phyloP scores from a whole-genome alignment of 2,329 filamentous ascomycete species.

The Exophiala alcalophila region DNA sequence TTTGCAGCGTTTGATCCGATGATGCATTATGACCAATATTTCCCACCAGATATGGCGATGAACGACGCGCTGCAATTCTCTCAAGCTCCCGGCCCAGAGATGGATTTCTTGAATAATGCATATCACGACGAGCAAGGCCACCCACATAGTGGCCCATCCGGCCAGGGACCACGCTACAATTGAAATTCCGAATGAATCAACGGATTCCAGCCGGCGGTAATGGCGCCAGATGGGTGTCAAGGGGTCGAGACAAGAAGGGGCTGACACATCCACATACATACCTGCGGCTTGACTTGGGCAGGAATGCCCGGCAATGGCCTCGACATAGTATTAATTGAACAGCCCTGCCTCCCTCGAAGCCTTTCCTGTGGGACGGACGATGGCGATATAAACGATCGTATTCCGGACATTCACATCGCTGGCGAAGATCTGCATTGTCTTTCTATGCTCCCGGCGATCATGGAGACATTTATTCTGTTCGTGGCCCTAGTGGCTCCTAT shows the following conservation, averaged over 20 bases:
- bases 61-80: slow-evolving; percentile 15
- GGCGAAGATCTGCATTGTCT: slow-evolving; percentile 1
- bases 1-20: slow-evolving; percentile 25
- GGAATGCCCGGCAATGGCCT: slow-evolving; percentile 3
- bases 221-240: background rate
- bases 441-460: slow-evolving; percentile 1
- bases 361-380: slow-evolving; percentile 1
- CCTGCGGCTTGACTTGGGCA: slow-evolving; percentile 5
- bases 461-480: slow-evolving; percentile 8
- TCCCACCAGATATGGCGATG: slow-evolving; percentile 17
- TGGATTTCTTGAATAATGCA: slow-evolving; percentile 29
- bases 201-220: slow-evolving; percentile 3
- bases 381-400: background rate
- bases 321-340: slow-evolving; percentile 5
- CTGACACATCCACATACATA: slow-evolving; percentile 16
- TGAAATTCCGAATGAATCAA: slow-evolving; percentile 7
- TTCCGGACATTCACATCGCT: slow-evolving; percentile 1
- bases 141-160: background rate
- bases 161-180: slow-evolving; percentile 8
- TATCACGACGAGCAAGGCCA: slow-evolving; percentile 25
- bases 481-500: slow-evolving; percentile 11
- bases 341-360: slow-evolving; percentile 4
- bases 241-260: slow-evolving; percentile 1
- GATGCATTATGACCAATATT: slow-evolving; percentile 31
- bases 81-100: slow-evolving; percentile 24